A percentile compares a stretch with the other conserved stretches of the same genome.
These are phyloP conservation scores for Aspergillus pseudoglaucus DNA, from an alignment of 2,329 filamentous ascomycete genomes.

Conservation along the genomic window DNA sequence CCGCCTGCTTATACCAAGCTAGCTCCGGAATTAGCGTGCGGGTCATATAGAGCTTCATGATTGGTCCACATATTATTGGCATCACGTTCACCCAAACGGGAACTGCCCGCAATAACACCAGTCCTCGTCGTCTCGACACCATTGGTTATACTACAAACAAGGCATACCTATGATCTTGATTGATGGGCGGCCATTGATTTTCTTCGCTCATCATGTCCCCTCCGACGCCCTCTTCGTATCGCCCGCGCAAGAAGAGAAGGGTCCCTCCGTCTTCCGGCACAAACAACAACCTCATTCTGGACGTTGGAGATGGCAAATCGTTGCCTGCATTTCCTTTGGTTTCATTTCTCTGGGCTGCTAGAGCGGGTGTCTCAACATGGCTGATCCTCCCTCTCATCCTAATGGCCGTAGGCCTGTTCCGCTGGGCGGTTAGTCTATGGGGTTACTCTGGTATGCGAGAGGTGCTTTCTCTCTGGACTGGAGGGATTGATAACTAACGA, in stretches of 20 bases:
- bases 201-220: conserved; percentile 18
- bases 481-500: background rate
- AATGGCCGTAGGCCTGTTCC: conserved; percentile 84
- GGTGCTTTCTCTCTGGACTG: background rate
- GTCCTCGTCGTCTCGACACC: background rate
- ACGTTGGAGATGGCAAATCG: conserved; percentile 40
- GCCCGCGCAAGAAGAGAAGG: conserved; percentile 43
- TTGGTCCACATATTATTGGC: background rate
- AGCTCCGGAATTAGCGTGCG: background rate
- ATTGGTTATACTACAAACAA: background rate
- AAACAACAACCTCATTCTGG: conserved; percentile 38
- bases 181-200: conserved; percentile 19
- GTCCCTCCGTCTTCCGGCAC: conserved; percentile 26
- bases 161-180: conserved; percentile 1
- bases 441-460: conserved; percentile 72
- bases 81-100: background rate
- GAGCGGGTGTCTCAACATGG: conserved; percentile 81
- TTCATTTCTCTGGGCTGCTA: conserved; percentile 89
- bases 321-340: conserved; percentile 79
- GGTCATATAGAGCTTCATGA: background rate
- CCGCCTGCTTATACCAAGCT: conserved; percentile 19
- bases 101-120: background rate
- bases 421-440: conserved; percentile 90
- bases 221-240: conserved; percentile 29
- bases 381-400: conserved; percentile 79